Evolutionary conservation across 805 yeast species (phyloP).

Genomic region (Sugiyamaella valdiviana): DNA sequence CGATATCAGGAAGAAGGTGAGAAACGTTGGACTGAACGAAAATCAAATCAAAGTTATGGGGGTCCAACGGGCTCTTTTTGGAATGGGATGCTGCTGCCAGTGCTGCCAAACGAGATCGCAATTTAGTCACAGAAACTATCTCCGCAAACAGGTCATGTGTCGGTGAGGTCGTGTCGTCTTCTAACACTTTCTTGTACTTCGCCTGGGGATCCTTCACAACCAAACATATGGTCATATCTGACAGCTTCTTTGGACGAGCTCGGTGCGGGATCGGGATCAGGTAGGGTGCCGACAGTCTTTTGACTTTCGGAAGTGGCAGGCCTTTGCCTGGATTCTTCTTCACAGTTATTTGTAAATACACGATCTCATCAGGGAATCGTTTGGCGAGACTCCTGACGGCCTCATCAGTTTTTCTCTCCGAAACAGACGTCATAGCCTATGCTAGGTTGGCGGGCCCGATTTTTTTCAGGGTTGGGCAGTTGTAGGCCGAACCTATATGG

Average conservation of each 20-base stretch:
- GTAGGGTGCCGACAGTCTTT: slow-evolving; percentile 14
- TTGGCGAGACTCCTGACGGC: slow-evolving; percentile 15
- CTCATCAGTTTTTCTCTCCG: not conserved
- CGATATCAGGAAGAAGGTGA: slow-evolving; percentile 48
- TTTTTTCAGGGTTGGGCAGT: slow-evolving; percentile 2
- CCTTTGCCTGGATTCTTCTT: slow-evolving; percentile 8
- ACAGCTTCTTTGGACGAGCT: slow-evolving; percentile 13
- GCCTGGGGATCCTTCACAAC: slow-evolving; percentile 71
- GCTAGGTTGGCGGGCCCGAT: not conserved
- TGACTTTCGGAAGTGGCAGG: not conserved
- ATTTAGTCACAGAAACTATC: slow-evolving; percentile 52
- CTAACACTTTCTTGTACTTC: slow-evolving; percentile 45
- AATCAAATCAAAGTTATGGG: slow-evolving; percentile 45
- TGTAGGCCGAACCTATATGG: no score
- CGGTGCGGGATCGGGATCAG: slow-evolving; percentile 20
- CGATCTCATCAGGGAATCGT: slow-evolving; percentile 8
- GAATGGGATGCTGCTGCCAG: slow-evolving; percentile 1
- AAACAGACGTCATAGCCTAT: not conserved
- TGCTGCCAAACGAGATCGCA: slow-evolving; percentile 39
- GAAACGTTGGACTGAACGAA: slow-evolving; percentile 66
- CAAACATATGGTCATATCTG: slow-evolving; percentile 29
- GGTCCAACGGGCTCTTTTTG: slow-evolving; percentile 48
- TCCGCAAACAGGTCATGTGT: slow-evolving; percentile 59
- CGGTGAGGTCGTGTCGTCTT: slow-evolving; percentile 40
- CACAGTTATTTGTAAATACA: slow-evolving; percentile 18